Conservation (phyloP, 2,329 filamentous ascomycete species). For the Beauveria rudraprayagi region DNA sequence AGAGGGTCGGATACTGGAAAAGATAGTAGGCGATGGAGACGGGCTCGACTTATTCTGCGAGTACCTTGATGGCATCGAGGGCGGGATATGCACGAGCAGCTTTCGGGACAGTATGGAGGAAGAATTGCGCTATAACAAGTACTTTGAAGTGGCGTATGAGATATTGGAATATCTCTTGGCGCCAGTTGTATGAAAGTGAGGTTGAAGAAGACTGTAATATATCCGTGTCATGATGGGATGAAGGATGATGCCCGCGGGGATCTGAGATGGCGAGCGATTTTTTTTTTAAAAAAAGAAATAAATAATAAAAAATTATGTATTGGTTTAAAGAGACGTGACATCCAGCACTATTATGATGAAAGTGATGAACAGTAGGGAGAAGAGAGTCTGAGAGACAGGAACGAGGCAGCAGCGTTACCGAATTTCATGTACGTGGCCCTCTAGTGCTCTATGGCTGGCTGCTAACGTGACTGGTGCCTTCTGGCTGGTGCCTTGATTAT, state of each 20-base stretch:
- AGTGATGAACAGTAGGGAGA: too few relatives aligned
- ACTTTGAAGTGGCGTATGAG: constrained; percentile 43
- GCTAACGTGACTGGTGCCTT: too few relatives aligned
- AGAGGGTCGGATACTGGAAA: constrained; percentile 36
- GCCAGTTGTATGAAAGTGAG: constrained; percentile 34
- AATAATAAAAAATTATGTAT: too few relatives aligned
- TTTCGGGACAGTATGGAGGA: constrained; percentile 21
- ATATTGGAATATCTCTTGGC: constrained; percentile 46
- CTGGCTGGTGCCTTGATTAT: too few relatives aligned
- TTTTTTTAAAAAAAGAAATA: too few relatives aligned
- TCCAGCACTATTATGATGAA: neutral
- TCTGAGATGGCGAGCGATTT: too few relatives aligned
- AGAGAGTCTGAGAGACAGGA: too few relatives aligned
- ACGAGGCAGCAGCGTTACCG: too few relatives aligned
- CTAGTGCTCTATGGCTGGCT: too few relatives aligned
- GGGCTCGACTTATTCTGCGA: constrained; percentile 35
- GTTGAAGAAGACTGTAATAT: neutral
- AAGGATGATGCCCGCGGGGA: too few relatives aligned
- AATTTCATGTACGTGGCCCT: too few relatives aligned
- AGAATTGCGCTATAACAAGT: constrained; percentile 22
- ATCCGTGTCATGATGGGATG: neutral
- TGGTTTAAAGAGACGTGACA: neutral
- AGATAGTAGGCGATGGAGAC: constrained; percentile 27
- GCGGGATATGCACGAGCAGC: constrained; percentile 30
- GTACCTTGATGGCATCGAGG: constrained; percentile 42